Evolutionary conservation across 108 stramenopile species (phyloP).

Genomic region (Nitzschia putrida): DNA sequence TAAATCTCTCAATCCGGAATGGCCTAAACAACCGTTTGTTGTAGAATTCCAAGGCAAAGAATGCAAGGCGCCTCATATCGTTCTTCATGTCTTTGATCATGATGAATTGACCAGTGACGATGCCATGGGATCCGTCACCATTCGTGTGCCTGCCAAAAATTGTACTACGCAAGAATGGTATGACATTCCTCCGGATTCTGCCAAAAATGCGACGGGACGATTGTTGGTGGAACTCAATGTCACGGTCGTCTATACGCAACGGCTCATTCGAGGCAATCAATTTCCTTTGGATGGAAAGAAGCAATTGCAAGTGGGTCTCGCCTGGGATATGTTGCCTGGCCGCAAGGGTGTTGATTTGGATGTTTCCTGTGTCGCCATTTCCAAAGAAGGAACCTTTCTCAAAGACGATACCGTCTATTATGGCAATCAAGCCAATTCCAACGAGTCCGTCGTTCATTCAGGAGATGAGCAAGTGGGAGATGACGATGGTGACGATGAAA

Average conservation of each 20-base stretch:
- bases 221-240: conserved; percentile 21
- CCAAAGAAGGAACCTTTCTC: conserved; percentile 27
- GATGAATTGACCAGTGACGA: conserved; percentile 30
- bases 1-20: conserved; percentile 42
- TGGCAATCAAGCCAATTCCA: conserved; percentile 50
- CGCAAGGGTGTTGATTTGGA: conserved; percentile 45
- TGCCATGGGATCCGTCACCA: conserved; percentile 39
- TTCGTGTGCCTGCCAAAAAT: conserved; percentile 1
- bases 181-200: conserved; percentile 12
- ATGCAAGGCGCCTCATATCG: conserved; percentile 8
- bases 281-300: conserved; percentile 11
- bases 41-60: conserved; percentile 11
- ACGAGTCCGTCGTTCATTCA: conserved; percentile 43
- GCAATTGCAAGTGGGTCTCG: conserved; percentile 41
- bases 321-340: conserved; percentile 38
- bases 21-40: conserved; percentile 32
- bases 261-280: conserved; percentile 27
- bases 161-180: not conserved
- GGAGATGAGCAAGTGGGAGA: conserved; percentile 47
- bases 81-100: conserved; percentile 35
- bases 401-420: conserved; percentile 56
- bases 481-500: conserved; percentile 42
- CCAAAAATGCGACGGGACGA: conserved; percentile 29
- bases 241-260: conserved; percentile 14
- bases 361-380: conserved; percentile 43